A percentile compares a stretch with the other conserved stretches of the same genome.
Evolutionary conservation across 257 asterid genomes (phyloP).

Genomic region (Solanum peruvianum): DNA sequence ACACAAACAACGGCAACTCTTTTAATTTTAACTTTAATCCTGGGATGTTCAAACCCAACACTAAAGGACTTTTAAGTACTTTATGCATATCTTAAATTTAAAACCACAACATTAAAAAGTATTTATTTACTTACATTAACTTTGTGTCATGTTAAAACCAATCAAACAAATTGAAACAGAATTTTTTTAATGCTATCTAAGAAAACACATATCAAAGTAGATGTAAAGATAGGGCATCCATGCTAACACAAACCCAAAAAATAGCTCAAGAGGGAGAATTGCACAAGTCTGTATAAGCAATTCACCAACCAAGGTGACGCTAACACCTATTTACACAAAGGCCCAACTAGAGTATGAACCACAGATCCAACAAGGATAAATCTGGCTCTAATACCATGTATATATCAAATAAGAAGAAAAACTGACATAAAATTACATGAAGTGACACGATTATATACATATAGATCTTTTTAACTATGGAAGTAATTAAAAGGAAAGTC

Average conservation of each 20-base stretch:
- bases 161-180: not conserved
- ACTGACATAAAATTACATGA: not conserved
- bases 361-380: not conserved
- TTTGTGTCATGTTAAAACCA: not conserved
- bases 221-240: not conserved
- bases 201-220: not conserved
- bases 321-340: not conserved
- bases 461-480: not conserved
- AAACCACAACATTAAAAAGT: not conserved
- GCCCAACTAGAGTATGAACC: not conserved
- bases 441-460: not conserved
- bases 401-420: not conserved
- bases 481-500: not conserved
- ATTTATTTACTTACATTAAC: not conserved
- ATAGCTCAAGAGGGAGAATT: not conserved
- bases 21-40: not conserved
- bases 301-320: not conserved
- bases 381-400: not conserved
- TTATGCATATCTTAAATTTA: not conserved
- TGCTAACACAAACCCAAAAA: not conserved
- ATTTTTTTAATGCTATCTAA: not conserved
- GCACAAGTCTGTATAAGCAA: not conserved
- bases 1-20: not conserved
- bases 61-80: not conserved
- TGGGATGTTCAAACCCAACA: not conserved